Conservation (phyloP, 106 monocot genomes). For the Dioscorea dumetorum region DNA sequence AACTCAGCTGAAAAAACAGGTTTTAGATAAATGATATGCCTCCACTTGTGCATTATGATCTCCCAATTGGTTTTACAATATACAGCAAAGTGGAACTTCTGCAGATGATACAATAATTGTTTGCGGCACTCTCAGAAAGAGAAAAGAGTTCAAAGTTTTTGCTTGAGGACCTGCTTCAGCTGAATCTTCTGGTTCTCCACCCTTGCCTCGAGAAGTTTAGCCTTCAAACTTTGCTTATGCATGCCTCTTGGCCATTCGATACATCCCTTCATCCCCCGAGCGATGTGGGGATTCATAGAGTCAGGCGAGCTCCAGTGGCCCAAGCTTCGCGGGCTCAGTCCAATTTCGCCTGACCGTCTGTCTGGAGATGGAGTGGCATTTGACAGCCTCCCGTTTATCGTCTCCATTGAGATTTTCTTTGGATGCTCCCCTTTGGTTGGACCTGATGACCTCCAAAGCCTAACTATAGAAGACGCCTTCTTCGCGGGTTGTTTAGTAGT, state of each 20-base stretch:
- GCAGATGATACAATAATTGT: too few relatives aligned
- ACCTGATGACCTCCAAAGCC: constrained; percentile 68
- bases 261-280: constrained; percentile 40
- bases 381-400: constrained; percentile 28
- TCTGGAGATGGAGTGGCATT: constrained; percentile 45
- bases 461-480: constrained; percentile 51
- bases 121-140: too few relatives aligned
- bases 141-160: constrained; percentile 12
- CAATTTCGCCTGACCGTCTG: constrained; percentile 18
- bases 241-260: constrained; percentile 36
- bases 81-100: too few relatives aligned
- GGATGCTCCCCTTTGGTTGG: constrained; percentile 29
- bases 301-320: constrained; percentile 65
- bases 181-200: constrained; percentile 36
- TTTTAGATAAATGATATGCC: too few relatives aligned
- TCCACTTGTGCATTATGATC: too few relatives aligned
- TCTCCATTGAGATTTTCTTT: constrained; percentile 34
- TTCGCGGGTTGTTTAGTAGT: constrained; percentile 44
- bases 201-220: constrained; percentile 36
- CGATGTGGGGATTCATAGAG: constrained; percentile 35
- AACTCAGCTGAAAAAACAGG: too few relatives aligned
- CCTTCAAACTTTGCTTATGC: constrained; percentile 38
- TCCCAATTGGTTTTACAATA: too few relatives aligned
- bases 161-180: constrained; percentile 32
- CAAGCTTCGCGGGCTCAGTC: constrained; percentile 31